phyloP scores from a whole-genome alignment of 1,139 yeast species.

The Wickerhamomyces sp. region DNA sequence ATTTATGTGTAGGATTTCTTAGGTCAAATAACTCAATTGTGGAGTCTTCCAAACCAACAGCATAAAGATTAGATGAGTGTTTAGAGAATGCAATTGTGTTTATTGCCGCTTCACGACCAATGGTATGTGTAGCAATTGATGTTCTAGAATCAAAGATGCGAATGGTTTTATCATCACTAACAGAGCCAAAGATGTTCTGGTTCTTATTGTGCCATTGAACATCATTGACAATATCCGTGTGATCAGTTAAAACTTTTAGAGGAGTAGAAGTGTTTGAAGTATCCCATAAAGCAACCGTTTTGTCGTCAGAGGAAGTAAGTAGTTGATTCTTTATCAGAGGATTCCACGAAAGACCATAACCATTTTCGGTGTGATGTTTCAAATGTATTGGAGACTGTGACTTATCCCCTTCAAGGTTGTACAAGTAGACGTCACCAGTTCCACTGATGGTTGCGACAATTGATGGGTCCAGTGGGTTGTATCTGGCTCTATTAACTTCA shows the following conservation, averaged over 20 bases:
- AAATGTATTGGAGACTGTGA: conserved; percentile 28
- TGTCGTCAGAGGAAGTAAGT: conserved; percentile 61
- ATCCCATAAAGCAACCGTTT: conserved; percentile 56
- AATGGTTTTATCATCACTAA: conserved; percentile 65
- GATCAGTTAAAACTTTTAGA: conserved; percentile 29
- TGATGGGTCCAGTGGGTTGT: conserved; percentile 67
- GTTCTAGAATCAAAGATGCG: conserved; percentile 63
- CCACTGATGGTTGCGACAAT: conserved; percentile 77
- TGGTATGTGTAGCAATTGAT: conserved; percentile 28
- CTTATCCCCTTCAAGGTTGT: conserved; percentile 39
- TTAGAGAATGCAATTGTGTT: conserved; percentile 65
- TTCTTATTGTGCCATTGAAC: conserved; percentile 62
- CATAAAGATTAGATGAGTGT: conserved; percentile 52
- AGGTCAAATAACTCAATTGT: conserved; percentile 58
- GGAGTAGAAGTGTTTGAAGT: conserved; percentile 27
- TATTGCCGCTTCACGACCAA: conserved; percentile 36
- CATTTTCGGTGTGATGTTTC: conserved; percentile 58
- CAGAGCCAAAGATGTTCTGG: conserved; percentile 54
- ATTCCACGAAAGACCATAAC: conserved; percentile 72
- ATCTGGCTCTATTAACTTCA: conserved; percentile 80
- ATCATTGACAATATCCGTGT: conserved; percentile 63
- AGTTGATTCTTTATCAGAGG: conserved; percentile 42
- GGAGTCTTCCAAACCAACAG: conserved; percentile 68
- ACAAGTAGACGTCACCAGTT: conserved; percentile 65
- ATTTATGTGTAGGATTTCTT: conserved; percentile 39